phyloP scores from a whole-genome alignment of 2,329 filamentous ascomycete species.

The Exophiala dermatitidis region DNA sequence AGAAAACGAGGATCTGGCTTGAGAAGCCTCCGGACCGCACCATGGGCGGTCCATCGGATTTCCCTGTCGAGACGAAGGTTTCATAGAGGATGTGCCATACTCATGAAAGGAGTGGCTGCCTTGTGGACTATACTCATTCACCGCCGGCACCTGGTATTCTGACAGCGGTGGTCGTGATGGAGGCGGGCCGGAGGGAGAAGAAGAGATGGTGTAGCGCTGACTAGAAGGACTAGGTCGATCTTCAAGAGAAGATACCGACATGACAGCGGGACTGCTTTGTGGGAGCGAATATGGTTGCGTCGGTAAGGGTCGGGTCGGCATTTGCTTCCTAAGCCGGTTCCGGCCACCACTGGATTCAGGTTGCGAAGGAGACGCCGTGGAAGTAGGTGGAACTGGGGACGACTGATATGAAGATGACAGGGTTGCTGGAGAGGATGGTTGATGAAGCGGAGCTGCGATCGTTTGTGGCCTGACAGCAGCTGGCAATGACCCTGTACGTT shows the following conservation, averaged over 20 bases:
- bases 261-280: constrained; percentile 21
- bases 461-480: constrained; percentile 26
- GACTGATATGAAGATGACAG: constrained; percentile 25
- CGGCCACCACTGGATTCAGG: constrained; percentile 25
- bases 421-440: constrained; percentile 25
- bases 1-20: constrained; percentile 35
- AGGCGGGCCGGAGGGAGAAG: constrained; percentile 10
- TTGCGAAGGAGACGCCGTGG: constrained; percentile 28
- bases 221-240: constrained; percentile 10
- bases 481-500: constrained; percentile 21
- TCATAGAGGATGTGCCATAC: constrained; percentile 26
- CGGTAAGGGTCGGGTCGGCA: constrained; percentile 22
- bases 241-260: constrained; percentile 1
- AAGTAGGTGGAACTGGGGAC: constrained; percentile 17
- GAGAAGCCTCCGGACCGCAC: constrained; percentile 36
- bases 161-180: constrained; percentile 19
- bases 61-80: constrained; percentile 3
- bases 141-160: constrained; percentile 23
- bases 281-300: constrained; percentile 23
- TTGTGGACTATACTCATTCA: constrained; percentile 13
- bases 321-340: constrained; percentile 27
- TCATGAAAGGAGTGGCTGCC: constrained; percentile 21
- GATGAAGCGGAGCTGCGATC: constrained; percentile 28
- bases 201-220: constrained; percentile 13
- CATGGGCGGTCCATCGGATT: neutral